Base-by-base conservation (phyloP, 257 asterid species). In the Solanum gandarillasii region DNA sequence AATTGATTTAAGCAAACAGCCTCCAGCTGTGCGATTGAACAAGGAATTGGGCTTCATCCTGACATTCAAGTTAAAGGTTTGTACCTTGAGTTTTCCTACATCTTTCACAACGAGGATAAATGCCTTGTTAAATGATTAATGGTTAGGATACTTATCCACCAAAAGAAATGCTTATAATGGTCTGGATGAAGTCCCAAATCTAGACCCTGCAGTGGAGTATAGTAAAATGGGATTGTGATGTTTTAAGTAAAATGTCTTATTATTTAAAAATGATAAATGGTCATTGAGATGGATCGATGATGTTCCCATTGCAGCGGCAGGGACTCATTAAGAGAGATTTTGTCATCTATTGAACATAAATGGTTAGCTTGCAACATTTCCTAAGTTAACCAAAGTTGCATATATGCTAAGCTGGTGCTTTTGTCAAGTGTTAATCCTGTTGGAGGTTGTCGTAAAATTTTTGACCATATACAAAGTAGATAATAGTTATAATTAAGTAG, bases 1-100 rank as follows among this genome's bases (percentile, higher is more conserved):
- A 29, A 96, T 97, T 62, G 99, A 97, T 92, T 90, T 97, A 88
- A 95, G 98, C 95, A 97, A 95, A 90, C 98, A 97, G 87, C 99
- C 99, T 84, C 99, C 99, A 78, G 99, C 98, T 27, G 99, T 97
- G 84, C 98, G 99, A 76, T 65, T 97, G 92, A 97, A 97, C 92
- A 95, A 95, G 93, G 99, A 97, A 90, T 85, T 95, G 91, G 98
- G 89, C 46, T 97, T 90, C 92, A 95, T 97, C 88, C 98, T 97
- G 87, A 97, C 99, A 7, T 97, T 93, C 95, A 97, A 97, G 91
- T 89, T 97, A 94, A 95, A 97, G 98, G 98, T 95, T 81, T 81
- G 85, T 29, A 46, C n/a, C 2, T 5, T 58, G 10, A 81, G 39
- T 46, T 5, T 27, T 29, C 67, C 67, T 43, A 79, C 85, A 9